Base-by-base conservation (phyloP, 2,329 filamentous ascomycete species). In the Tricladium varicosporioides region DNA sequence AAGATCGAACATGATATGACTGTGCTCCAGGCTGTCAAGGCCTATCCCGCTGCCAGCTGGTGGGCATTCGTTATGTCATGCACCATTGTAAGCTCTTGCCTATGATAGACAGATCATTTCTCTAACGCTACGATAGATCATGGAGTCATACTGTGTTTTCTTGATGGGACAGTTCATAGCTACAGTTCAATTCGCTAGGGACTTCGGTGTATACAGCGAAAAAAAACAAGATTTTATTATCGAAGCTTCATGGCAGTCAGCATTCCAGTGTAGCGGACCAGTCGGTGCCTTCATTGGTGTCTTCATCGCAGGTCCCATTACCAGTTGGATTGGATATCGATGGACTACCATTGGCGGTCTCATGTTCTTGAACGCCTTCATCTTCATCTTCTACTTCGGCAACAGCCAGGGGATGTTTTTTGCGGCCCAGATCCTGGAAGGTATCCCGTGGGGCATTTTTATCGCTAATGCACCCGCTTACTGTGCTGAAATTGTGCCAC, bases 361-460 rank as follows among this genome's bases (percentile, higher is more conserved):
- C 53, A 80, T 85, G 70, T 52, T 78, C 40, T 69, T 86, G 69
- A 86, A 85, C 68, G 78, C 48, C 53, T 61, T 74, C 48, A 68
- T 68, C 55, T 68, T 69, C 57, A 45, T 71, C 49, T 75, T 76
- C 60, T 80, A 73, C 63, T 80, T 78, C 55, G 78, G 69, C 63
- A 68, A 76, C 68, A 3, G 14, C 80, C 60, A 71, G n/a, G n/a
- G n/a, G n/a, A n/a, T n/a, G n/a, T n/a, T 80, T 57, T 78, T 84
- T 63, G 75, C 75, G 4, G 73, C 77, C 40, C 83, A 86, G 73
- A 71, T 83, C 53, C 75, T 86, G 48, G 82, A 85, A 69, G 84
- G 84, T 59, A 66, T 87, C 3, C 84, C 84, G 1, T 87, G 84
- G 84, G 84, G 84, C 27, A 79, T 87, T 65, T 87, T 87, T 70